phyloP scores from a whole-genome alignment of 306 rosid genomes.

The Vachellia pachyceras region DNA sequence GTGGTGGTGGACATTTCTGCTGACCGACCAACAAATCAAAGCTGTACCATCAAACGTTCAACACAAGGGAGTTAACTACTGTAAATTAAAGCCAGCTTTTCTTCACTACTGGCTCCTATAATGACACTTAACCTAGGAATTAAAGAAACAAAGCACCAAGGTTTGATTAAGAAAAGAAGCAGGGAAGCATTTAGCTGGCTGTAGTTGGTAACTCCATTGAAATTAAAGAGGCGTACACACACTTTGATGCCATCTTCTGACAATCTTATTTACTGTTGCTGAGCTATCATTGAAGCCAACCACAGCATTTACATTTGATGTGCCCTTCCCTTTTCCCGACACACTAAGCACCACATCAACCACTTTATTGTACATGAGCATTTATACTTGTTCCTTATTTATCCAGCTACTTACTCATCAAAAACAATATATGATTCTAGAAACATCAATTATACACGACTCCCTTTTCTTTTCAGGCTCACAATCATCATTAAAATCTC shows the following conservation, averaged over 20 bases:
- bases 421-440: neutral
- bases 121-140: neutral
- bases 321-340: neutral
- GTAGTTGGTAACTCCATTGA: neutral
- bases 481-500: neutral
- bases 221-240: neutral
- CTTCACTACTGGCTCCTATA: neutral
- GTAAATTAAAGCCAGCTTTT: neutral
- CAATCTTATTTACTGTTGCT: constrained; percentile 3
- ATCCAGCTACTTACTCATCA: neutral
- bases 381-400: neutral
- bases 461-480: neutral
- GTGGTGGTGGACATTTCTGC: neutral
- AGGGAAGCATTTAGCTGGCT: neutral
- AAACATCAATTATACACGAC: neutral
- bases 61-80: neutral
- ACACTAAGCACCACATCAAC: neutral
- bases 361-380: neutral
- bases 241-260: neutral
- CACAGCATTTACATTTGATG: neutral
- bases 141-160: neutral
- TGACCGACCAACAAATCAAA: neutral
- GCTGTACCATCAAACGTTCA: neutral
- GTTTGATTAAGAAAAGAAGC: neutral
- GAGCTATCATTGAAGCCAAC: neutral